Percentiles rank a stretch among this genome's conserved stretches.
Evolutionary conservation across 441 rosid species (phyloP).

Genomic region (Monsonia emarginata): DNA sequence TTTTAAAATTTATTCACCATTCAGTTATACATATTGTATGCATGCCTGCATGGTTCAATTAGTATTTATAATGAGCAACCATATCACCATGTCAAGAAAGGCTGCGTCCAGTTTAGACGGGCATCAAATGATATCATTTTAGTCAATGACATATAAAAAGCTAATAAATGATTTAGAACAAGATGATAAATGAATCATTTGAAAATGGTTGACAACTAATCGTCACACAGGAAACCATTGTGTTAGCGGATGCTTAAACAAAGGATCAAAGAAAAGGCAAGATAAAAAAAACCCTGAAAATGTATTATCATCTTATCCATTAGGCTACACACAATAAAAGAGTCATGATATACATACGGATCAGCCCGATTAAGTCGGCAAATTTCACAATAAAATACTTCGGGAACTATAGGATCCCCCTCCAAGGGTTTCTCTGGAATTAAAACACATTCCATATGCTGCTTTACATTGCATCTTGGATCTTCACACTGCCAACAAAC

Average conservation of each 20-base stretch:
- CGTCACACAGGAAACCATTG: too few relatives aligned
- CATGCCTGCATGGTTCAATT: background rate
- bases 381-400: constrained; percentile 73
- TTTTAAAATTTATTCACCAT: background rate
- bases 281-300: background rate
- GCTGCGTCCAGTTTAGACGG: background rate
- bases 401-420: constrained; percentile 56
- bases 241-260: background rate
- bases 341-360: constrained; percentile 51
- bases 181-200: background rate
- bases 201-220: background rate
- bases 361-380: constrained; percentile 92
- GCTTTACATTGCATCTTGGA: constrained; percentile 67
- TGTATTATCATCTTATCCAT: background rate
- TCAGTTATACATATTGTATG: background rate
- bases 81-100: background rate
- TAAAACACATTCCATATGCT: constrained; percentile 73
- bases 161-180: background rate
- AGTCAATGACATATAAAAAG: background rate
- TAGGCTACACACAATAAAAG: background rate
- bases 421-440: constrained; percentile 70
- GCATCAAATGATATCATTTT: background rate
- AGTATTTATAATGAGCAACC: background rate
- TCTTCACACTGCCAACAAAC: constrained; percentile 68
- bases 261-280: background rate